These are phyloP conservation scores for Yamadazyma laniorum DNA, from an alignment of 805 yeast genomes.

Conservation along the genomic window DNA sequence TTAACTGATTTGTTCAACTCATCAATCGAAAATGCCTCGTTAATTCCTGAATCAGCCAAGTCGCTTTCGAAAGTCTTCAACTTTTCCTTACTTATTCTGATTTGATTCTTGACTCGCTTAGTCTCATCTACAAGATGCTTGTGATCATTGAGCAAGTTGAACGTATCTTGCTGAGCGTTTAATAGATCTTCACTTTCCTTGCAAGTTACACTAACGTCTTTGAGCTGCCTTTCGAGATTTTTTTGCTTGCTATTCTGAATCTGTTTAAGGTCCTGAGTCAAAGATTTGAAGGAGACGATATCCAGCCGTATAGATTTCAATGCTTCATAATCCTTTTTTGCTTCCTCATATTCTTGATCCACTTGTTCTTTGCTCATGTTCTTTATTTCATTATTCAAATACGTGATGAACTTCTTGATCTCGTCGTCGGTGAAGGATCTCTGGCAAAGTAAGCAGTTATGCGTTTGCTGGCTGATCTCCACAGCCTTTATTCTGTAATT, in stretches of 20 bases:
- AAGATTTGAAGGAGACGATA: constrained; percentile 25
- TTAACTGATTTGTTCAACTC: constrained; percentile 48
- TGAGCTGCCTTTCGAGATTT: neutral
- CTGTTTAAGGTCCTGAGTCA: constrained; percentile 15
- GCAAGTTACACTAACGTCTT: neutral
- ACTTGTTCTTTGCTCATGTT: constrained; percentile 28
- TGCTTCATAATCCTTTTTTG: constrained; percentile 31
- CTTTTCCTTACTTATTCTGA: constrained; percentile 30
- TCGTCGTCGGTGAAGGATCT: constrained; percentile 54
- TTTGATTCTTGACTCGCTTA: constrained; percentile 30
- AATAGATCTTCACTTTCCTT: neutral
- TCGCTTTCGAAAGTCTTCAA: constrained; percentile 25
- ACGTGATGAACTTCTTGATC: constrained; percentile 25
- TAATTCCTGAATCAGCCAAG: constrained; percentile 31
- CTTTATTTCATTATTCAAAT: constrained; percentile 28
- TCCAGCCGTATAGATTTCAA: constrained; percentile 30
- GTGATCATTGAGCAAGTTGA: constrained; percentile 1
- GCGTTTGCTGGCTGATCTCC: constrained; percentile 52
- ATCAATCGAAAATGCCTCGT: constrained; percentile 34
- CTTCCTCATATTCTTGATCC: constrained; percentile 25
- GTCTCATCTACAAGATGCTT: constrained; percentile 16
- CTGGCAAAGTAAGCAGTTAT: constrained; percentile 71
- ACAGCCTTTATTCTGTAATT: constrained; percentile 71
- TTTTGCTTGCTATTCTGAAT: constrained; percentile 1
- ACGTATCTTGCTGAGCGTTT: neutral